phyloP scores from a whole-genome alignment of 139 green algal species.

The Chlamydomonas schloesseri region DNA sequence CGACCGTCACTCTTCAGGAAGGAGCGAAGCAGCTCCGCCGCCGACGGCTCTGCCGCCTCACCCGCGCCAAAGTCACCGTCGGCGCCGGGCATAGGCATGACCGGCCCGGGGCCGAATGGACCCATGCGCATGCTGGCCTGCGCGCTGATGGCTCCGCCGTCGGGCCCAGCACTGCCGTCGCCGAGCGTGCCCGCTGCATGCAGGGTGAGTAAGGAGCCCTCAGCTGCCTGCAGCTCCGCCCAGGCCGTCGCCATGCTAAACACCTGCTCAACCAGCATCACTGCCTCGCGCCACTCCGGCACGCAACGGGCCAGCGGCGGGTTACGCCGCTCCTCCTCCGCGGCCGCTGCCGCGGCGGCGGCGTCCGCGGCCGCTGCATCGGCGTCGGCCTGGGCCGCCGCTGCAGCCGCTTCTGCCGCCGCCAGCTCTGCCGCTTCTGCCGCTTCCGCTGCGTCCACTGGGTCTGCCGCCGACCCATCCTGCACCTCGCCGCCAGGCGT shows the following conservation, averaged over 20 bases:
- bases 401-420: neutral
- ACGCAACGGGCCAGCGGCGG: neutral
- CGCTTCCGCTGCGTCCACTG: neutral
- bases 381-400: neutral
- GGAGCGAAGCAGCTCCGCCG: slow-evolving; percentile 20
- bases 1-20: neutral
- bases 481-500: neutral
- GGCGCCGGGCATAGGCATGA: neutral
- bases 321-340: neutral
- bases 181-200: too few relatives aligned
- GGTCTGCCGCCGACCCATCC: neutral
- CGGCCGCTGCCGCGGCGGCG: neutral
- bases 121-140: too few relatives aligned
- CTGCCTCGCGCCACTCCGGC: slow-evolving; percentile 7
- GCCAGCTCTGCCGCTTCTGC: neutral
- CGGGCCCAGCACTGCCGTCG: neutral
- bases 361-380: neutral
- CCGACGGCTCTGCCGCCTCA: neutral
- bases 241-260: neutral
- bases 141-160: neutral
- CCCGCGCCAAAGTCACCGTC: too few relatives aligned
- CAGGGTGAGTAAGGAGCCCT: neutral
- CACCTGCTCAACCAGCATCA: neutral
- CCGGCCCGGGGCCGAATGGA: neutral
- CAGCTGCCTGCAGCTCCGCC: slow-evolving; percentile 2